These are phyloP conservation scores for Curvularia hawaiiensis DNA, from an alignment of 2,329 filamentous ascomycete species.

Conservation along the genomic window DNA sequence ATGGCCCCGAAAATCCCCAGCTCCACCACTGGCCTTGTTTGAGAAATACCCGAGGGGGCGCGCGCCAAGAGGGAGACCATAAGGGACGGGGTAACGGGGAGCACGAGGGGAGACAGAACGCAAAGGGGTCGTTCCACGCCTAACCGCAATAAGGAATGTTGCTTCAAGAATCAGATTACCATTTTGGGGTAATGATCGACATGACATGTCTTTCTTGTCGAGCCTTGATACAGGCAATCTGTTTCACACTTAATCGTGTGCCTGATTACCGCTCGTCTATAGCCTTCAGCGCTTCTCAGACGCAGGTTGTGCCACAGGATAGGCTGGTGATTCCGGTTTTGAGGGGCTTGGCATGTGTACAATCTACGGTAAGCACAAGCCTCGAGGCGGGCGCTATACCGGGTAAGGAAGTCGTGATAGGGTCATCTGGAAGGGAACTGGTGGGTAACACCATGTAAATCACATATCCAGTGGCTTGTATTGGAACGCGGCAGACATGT, in stretches of 20 bases:
- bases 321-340: not conserved
- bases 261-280: not conserved
- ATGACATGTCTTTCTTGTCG: not conserved
- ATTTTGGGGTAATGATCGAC: slow-evolving; percentile 3
- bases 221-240: slow-evolving; percentile 4
- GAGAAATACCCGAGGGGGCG: too few relatives aligned
- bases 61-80: too few relatives aligned
- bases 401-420: slow-evolving; percentile 13
- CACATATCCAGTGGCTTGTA: not conserved
- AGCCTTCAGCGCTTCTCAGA: not conserved
- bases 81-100: too few relatives aligned
- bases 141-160: slow-evolving; percentile 1
- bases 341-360: not conserved
- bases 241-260: slow-evolving; percentile 7
- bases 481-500: not conserved
- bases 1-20: too few relatives aligned
- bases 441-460: not conserved
- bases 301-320: not conserved
- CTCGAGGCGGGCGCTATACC: not conserved
- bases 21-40: too few relatives aligned
- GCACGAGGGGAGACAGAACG: too few relatives aligned
- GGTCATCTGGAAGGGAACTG: slow-evolving; percentile 14
- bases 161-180: slow-evolving; percentile 8
- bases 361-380: not conserved
- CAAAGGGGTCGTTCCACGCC: not conserved